Percentiles rank a stretch among this genome's conserved stretches.
phyloP scores from a whole-genome alignment of 352 stramenopile genomes.

The Phytophthora multivora region DNA sequence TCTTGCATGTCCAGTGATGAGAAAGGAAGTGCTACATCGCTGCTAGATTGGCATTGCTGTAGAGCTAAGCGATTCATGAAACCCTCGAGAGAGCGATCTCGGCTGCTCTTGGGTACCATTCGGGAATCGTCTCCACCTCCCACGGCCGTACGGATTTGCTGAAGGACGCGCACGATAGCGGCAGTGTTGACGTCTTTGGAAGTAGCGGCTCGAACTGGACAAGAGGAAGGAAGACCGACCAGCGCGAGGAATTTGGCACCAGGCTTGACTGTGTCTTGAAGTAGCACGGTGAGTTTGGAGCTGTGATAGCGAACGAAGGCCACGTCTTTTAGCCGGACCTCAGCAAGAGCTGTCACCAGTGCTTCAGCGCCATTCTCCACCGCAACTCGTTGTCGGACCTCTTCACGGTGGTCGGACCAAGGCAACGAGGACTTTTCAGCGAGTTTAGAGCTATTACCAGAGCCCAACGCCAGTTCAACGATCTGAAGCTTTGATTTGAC shows the following conservation, averaged over 20 bases:
- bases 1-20: conserved; percentile 56
- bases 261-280: conserved; percentile 78
- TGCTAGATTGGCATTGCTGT: conserved; percentile 24
- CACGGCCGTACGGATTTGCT: conserved; percentile 49
- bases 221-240: conserved; percentile 38
- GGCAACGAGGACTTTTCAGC: conserved; percentile 18
- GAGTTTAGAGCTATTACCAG: background rate
- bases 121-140: conserved; percentile 19
- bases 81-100: conserved; percentile 61
- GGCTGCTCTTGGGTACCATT: conserved; percentile 6
- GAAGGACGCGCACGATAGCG: conserved; percentile 46
- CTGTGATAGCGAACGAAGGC: conserved; percentile 77
- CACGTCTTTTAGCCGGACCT: conserved; percentile 55
- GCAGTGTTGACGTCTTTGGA: conserved; percentile 14
- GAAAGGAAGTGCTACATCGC: conserved; percentile 38
- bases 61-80: conserved; percentile 71
- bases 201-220: background rate
- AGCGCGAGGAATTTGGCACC: conserved; percentile 61
- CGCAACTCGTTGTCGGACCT: conserved; percentile 54
- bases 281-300: conserved; percentile 78
- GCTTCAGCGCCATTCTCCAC: conserved; percentile 64
- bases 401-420: conserved; percentile 39
- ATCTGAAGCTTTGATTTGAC: conserved; percentile 78
- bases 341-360: conserved; percentile 56
- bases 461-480: conserved; percentile 56